These are phyloP conservation scores for Candida boleticola DNA, from an alignment of 805 yeast species.

Conservation along the genomic window DNA sequence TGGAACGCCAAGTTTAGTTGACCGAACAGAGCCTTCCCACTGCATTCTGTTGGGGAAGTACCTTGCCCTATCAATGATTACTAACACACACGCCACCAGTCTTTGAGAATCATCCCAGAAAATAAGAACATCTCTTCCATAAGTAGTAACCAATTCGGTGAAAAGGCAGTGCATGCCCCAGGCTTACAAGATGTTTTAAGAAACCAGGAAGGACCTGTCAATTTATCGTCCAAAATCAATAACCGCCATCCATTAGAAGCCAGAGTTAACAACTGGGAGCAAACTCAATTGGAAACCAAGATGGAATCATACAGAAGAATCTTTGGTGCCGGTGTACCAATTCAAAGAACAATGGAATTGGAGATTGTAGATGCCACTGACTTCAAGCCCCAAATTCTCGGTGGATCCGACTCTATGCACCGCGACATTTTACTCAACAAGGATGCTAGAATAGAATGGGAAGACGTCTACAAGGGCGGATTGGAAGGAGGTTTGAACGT, in stretches of 20 bases:
- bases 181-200: constrained; percentile 69
- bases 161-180: constrained; percentile 63
- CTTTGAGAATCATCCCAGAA: constrained; percentile 57
- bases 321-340: constrained; percentile 93
- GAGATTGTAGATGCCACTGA: constrained; percentile 68
- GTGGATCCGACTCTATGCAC: constrained; percentile 61
- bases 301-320: constrained; percentile 77
- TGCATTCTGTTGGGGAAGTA: no score
- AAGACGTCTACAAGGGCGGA: constrained; percentile 75
- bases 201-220: constrained; percentile 61
- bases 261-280: constrained; percentile 77
- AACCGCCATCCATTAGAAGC: constrained; percentile 84
- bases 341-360: constrained; percentile 87
- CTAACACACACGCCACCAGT: constrained; percentile 23
- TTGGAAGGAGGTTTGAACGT: constrained; percentile 36
- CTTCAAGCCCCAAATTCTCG: constrained; percentile 61
- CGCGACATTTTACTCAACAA: constrained; percentile 75
- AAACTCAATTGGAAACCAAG: constrained; percentile 64
- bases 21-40: no score
- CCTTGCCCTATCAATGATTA: no score
- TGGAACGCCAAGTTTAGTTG: no score
- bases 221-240: constrained; percentile 60
- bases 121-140: constrained; percentile 44
- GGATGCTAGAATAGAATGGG: constrained; percentile 87
- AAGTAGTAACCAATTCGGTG: constrained; percentile 50